phyloP scores from a whole-genome alignment of 2,329 filamentous ascomycete species.

The Aspergillus tanneri region DNA sequence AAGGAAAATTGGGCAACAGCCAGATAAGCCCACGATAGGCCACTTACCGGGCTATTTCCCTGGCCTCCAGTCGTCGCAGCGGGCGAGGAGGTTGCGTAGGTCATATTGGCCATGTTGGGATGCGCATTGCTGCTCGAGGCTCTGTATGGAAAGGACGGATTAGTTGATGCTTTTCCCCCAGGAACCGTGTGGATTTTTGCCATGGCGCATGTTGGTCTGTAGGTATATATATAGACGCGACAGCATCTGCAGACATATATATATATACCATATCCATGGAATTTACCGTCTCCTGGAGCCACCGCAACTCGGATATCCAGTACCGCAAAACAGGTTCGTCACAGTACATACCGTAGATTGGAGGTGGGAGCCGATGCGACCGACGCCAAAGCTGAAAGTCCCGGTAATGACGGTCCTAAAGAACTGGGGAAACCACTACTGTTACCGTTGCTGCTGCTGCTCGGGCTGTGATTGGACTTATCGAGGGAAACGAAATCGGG shows the following conservation, averaged over 20 bases:
- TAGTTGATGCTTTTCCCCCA: conserved; percentile 21
- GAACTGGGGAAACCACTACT: conserved; percentile 34
- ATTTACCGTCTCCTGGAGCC: neutral
- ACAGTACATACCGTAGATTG: conserved; percentile 50
- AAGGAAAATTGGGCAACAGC: conserved; percentile 22
- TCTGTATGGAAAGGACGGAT: conserved; percentile 27
- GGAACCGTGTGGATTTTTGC: no score
- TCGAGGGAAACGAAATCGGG: conserved; percentile 32
- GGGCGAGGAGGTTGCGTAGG: conserved; percentile 63
- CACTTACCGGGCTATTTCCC: conserved; percentile 49
- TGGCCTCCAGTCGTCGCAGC: conserved; percentile 65
- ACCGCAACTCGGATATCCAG: neutral
- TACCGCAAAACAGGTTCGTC: neutral
- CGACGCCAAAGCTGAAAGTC: conserved; percentile 60
- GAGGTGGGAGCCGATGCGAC: conserved; percentile 54
- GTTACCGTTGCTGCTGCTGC: conserved; percentile 25
- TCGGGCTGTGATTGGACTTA: conserved; percentile 25
- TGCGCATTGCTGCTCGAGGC: conserved; percentile 45
- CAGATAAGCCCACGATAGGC: conserved; percentile 10
- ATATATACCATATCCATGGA: neutral
- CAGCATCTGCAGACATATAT: neutral
- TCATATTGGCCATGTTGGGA: conserved; percentile 59
- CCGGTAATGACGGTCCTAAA: conserved; percentile 51
- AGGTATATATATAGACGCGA: neutral
- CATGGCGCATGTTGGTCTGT: neutral